Base-by-base conservation (phyloP, 2,329 filamentous ascomycete genomes). In the Ustilaginoidea virens region DNA sequence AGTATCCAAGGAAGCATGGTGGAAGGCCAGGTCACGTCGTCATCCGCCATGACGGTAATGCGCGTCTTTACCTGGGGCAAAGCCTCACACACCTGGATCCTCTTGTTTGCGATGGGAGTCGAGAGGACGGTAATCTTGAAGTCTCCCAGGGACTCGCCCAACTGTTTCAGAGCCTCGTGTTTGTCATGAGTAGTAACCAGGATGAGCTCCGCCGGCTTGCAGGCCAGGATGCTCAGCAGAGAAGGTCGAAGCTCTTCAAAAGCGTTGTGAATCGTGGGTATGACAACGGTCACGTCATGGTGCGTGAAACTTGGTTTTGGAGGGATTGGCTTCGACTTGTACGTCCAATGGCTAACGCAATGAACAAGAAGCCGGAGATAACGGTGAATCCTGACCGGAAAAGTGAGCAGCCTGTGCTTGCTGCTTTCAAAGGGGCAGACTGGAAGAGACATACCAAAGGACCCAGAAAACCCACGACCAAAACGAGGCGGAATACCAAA, bases 1-100 rank as follows among this genome's bases (percentile, higher is more conserved):
- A 96, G 61, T 33, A 96, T 79, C 86, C 86, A 94, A 18, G 78
- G 80, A 44, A 93, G 69, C 37, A 92, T 71, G 23, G 80, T 90
- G 11, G 66, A 63, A 4, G 86, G 86, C 80, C 87, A 93, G 42
- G 80, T 85, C 36, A 96, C 87, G 51, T 96, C 87, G 54, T 96
- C 87, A 49, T 96, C 87, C 16, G 86, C 85, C 61, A 96, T 83
- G 43, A 96, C 70, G 21, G 82, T 93, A 47, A 96, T 85, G 29
- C 67, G 60, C 0, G 87, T 94, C 40, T 62, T 66, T 33, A 94
- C 83, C 40, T 82, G 70, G 13, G 86, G 85, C 27, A 96, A 80
- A 4, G 85, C 87, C 48, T 83, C 72, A 52, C 83, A 92, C 48
- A 96, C 85, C 53, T 96, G 87, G 13, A 87, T 73, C 31, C 87